These are phyloP conservation scores for Ilex aquifolium DNA, from an alignment of 257 asterid genomes.

Conservation along the genomic window DNA sequence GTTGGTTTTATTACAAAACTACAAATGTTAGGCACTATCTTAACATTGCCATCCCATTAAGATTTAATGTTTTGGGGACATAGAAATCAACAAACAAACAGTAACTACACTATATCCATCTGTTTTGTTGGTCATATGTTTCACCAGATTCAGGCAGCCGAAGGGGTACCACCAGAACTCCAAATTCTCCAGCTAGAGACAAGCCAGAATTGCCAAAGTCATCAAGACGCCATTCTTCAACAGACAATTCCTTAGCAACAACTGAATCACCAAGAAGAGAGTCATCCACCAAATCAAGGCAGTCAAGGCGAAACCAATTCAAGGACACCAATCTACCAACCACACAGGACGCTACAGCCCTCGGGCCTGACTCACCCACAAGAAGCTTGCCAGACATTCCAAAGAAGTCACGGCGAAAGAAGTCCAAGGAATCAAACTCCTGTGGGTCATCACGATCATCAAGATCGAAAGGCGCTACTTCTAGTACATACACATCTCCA, in stretches of 20 bases:
- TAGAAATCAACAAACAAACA: too few species aligned
- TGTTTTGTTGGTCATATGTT: too few species aligned
- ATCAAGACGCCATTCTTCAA: slow-evolving; percentile 37
- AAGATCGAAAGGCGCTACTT: slow-evolving; percentile 20
- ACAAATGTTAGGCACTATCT: too few species aligned
- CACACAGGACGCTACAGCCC: slow-evolving; percentile 20
- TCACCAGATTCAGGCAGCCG: slow-evolving; percentile 37
- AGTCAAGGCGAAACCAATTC: slow-evolving; percentile 38
- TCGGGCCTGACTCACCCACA: slow-evolving; percentile 23
- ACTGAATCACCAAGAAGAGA: slow-evolving; percentile 44
- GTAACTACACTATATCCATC: too few species aligned
- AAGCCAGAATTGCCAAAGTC: slow-evolving; percentile 35
- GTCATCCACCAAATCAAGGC: slow-evolving; percentile 30
- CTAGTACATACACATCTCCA: neutral
- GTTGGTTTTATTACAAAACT: too few species aligned
- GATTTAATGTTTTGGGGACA: too few species aligned
- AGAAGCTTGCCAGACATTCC: slow-evolving; percentile 37
- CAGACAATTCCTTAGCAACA: slow-evolving; percentile 12
- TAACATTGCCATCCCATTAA: too few species aligned
- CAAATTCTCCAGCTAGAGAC: slow-evolving; percentile 27
- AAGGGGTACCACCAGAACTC: slow-evolving; percentile 10
- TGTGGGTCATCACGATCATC: slow-evolving; percentile 20
- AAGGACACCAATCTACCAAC: slow-evolving; percentile 39
- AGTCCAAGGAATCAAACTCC: slow-evolving; percentile 27
- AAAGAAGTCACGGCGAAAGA: slow-evolving; percentile 36